These are phyloP conservation scores for Exserohilum turcica DNA, from an alignment of 2,329 filamentous ascomycete species.

Conservation along the genomic window DNA sequence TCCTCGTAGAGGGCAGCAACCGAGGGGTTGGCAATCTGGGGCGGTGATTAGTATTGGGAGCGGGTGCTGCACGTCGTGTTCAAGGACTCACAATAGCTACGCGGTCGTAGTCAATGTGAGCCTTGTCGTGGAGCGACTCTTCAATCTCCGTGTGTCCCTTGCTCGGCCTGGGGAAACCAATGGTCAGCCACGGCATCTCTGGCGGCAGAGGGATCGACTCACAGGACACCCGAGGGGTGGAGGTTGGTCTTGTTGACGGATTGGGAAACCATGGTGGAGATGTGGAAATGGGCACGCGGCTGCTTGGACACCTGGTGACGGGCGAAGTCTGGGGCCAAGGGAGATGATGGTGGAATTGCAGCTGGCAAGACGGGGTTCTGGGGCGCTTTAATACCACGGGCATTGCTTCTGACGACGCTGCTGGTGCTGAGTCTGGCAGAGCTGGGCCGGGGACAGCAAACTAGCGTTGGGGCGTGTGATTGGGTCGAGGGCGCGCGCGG, in stretches of 20 bases:
- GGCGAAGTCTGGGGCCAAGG: slow-evolving; percentile 61
- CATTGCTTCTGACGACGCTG: slow-evolving; percentile 40
- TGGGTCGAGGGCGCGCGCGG: slow-evolving; percentile 29
- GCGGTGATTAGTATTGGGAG: slow-evolving; percentile 19
- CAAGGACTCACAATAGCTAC: slow-evolving; percentile 82
- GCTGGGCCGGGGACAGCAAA: slow-evolving; percentile 30
- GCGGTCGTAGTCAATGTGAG: slow-evolving; percentile 98
- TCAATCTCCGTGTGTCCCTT: slow-evolving; percentile 95
- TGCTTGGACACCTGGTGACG: slow-evolving; percentile 64
- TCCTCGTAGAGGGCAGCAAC: slow-evolving; percentile 98
- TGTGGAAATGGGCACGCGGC: slow-evolving; percentile 64
- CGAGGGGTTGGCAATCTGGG: slow-evolving; percentile 82
- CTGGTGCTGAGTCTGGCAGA: slow-evolving; percentile 27
- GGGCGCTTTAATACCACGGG: slow-evolving; percentile 45
- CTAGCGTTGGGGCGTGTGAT: slow-evolving; percentile 30
- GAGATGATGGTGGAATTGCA: slow-evolving; percentile 48
- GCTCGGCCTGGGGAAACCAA: slow-evolving; percentile 64
- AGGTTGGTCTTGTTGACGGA: slow-evolving; percentile 89
- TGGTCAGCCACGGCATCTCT: slow-evolving; percentile 22
- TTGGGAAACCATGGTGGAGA: slow-evolving; percentile 56
- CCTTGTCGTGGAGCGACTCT: slow-evolving; percentile 95
- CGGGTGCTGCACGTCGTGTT: neutral
- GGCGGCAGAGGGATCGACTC: slow-evolving; percentile 52
- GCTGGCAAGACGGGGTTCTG: slow-evolving; percentile 43
- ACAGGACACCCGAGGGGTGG: slow-evolving; percentile 89